Conservation (phyloP, 176 grass and related monocot species). For the Elaeis guineensis region DNA sequence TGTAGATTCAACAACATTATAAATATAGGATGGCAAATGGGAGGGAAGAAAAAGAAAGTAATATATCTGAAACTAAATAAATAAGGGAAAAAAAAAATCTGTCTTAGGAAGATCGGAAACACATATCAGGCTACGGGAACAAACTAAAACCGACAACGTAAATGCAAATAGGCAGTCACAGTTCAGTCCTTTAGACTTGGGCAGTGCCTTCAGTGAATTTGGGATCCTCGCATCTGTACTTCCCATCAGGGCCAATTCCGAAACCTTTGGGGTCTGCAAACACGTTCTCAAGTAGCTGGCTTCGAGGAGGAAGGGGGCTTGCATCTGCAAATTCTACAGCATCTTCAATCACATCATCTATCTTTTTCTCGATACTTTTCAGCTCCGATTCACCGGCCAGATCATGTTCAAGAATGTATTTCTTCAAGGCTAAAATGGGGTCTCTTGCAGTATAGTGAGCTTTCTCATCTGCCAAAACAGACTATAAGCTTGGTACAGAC, state of each 20-base stretch:
- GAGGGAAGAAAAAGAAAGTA: no score
- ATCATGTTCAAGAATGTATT: slow-evolving; percentile 56
- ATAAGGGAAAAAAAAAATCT: no score
- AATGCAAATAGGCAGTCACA: background rate
- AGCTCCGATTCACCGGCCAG: slow-evolving; percentile 69
- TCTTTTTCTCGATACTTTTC: slow-evolving; percentile 75
- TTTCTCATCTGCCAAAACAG: slow-evolving; percentile 69
- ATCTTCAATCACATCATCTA: slow-evolving; percentile 76
- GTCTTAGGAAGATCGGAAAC: no score
- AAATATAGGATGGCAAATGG: no score
- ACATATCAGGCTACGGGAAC: no score
- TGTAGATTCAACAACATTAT: no score
- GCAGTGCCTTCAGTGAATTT: slow-evolving; percentile 85
- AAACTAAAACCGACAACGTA: no score
- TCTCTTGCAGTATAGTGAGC: slow-evolving; percentile 64
- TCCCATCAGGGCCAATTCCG: slow-evolving; percentile 84
- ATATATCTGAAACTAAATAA: no score
- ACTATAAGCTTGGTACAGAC: background rate
- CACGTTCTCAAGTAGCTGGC: slow-evolving; percentile 82
- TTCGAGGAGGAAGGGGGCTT: slow-evolving; percentile 73
- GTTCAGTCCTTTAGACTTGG: slow-evolving; percentile 42
- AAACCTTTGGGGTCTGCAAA: slow-evolving; percentile 90
- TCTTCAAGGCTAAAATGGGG: slow-evolving; percentile 65
- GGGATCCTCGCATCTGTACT: slow-evolving; percentile 88
- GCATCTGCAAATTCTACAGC: slow-evolving; percentile 88